A percentile compares a stretch with the other conserved stretches of the same genome.
Evolutionary conservation across 495 filamentous ascomycete genomes (phyloP).

Genomic region (Podospora fimiseda): DNA sequence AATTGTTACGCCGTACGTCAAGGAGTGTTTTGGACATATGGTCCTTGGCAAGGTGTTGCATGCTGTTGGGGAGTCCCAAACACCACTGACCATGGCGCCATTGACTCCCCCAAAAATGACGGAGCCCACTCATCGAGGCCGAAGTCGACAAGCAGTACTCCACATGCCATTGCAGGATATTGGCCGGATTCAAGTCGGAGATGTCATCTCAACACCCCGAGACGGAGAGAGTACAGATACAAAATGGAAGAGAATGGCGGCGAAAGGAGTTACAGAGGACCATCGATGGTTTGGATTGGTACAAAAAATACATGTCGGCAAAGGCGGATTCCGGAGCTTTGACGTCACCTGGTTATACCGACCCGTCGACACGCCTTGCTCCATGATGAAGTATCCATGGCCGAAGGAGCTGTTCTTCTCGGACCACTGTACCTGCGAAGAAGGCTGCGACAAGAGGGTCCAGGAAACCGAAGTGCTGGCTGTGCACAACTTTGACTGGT

Average conservation of each 20-base stretch:
- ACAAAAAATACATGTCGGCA: slow-evolving; percentile 41
- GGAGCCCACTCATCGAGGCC: not conserved
- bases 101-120: no score
- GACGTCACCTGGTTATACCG: slow-evolving; percentile 68
- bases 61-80: slow-evolving; percentile 10
- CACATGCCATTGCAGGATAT: slow-evolving; percentile 7
- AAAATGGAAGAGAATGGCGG: slow-evolving; percentile 47
- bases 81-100: no score
- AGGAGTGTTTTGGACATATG: slow-evolving; percentile 56
- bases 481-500: slow-evolving; percentile 51
- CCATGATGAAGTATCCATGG: slow-evolving; percentile 57
- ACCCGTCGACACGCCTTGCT: slow-evolving; percentile 59
- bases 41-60: slow-evolving; percentile 48
- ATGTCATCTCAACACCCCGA: slow-evolving; percentile 37
- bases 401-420: slow-evolving; percentile 69
- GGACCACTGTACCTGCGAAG: slow-evolving; percentile 64
- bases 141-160: not conserved
- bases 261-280: slow-evolving; percentile 31
- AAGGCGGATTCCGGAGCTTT: slow-evolving; percentile 35
- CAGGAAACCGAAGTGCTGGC: slow-evolving; percentile 45
- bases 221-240: slow-evolving; percentile 38
- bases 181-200: slow-evolving; percentile 27
- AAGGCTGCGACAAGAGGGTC: slow-evolving; percentile 33
- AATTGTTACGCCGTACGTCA: slow-evolving; percentile 61
- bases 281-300: slow-evolving; percentile 62